Conservation (phyloP, 805 yeast genomes). For the Candida nonsorbophila region DNA sequence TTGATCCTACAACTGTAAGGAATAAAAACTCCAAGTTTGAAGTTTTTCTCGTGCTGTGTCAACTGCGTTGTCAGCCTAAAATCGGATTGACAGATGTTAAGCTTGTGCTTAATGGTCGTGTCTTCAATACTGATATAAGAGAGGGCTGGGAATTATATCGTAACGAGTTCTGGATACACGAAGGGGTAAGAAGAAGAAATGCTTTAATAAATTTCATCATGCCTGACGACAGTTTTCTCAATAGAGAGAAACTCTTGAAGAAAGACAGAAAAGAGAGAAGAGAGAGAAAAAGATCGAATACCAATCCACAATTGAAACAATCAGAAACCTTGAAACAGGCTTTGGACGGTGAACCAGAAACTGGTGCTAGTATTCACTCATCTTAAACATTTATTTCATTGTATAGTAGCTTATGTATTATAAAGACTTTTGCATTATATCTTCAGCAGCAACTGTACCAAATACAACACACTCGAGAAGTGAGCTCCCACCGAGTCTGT, state of each 20-base stretch:
- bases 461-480: constrained; percentile 41
- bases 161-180: constrained; percentile 89
- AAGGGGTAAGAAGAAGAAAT: constrained; percentile 57
- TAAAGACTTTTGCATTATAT: too few species aligned
- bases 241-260: constrained; percentile 24
- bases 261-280: constrained; percentile 36
- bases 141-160: constrained; percentile 95
- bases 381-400: too few species aligned
- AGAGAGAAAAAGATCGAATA: constrained; percentile 26
- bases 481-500: constrained; percentile 39
- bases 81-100: constrained; percentile 75
- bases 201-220: constrained; percentile 25
- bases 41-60: constrained; percentile 33
- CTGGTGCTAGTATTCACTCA: too few species aligned
- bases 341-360: too few species aligned
- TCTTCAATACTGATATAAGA: constrained; percentile 74
- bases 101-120: constrained; percentile 72
- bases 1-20: constrained; percentile 25
- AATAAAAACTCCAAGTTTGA: constrained; percentile 30
- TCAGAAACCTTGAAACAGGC: too few species aligned
- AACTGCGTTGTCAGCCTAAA: constrained; percentile 50
- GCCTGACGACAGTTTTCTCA: constrained; percentile 9
- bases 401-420: too few species aligned
- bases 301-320: too few species aligned
- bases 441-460: constrained; percentile 6